Conservation (phyloP, 306 rosid genomes). For the Gynostemma pentaphyllum region DNA sequence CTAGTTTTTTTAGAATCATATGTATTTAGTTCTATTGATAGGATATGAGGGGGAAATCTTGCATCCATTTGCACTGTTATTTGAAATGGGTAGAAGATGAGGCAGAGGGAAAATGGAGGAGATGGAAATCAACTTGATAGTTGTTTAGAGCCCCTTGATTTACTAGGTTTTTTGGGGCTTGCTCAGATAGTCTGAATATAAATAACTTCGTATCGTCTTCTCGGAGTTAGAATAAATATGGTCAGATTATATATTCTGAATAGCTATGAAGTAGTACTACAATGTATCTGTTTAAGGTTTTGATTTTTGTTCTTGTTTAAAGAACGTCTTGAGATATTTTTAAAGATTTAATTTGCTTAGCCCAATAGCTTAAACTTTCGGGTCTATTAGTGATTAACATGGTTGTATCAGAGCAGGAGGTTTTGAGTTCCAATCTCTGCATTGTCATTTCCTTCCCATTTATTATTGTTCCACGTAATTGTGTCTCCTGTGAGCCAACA, state of each 20-base stretch:
- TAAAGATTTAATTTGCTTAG: too few relatives aligned
- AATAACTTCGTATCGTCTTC: neutral
- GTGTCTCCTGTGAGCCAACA: too few relatives aligned
- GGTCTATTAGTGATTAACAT: too few relatives aligned
- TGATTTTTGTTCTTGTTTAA: neutral
- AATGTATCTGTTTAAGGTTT: neutral
- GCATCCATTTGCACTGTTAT: too few relatives aligned
- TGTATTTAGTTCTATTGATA: neutral
- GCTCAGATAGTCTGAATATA: neutral
- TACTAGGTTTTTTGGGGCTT: neutral
- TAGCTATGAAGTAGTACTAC: neutral
- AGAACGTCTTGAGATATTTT: neutral
- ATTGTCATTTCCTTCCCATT: too few relatives aligned
- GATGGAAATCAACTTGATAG: neutral
- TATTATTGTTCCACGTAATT: too few relatives aligned
- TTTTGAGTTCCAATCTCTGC: too few relatives aligned
- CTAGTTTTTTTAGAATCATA: neutral
- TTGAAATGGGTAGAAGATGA: neutral
- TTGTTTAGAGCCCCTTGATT: neutral
- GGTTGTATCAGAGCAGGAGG: too few relatives aligned
- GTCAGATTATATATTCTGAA: neutral
- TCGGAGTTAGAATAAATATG: neutral
- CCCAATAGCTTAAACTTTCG: too few relatives aligned
- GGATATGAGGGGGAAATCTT: slow-evolving; percentile 5
- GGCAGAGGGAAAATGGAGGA: too few relatives aligned